phyloP scores from a whole-genome alignment of 2,329 filamentous ascomycete genomes.

The Pseudopyricularia javanii region DNA sequence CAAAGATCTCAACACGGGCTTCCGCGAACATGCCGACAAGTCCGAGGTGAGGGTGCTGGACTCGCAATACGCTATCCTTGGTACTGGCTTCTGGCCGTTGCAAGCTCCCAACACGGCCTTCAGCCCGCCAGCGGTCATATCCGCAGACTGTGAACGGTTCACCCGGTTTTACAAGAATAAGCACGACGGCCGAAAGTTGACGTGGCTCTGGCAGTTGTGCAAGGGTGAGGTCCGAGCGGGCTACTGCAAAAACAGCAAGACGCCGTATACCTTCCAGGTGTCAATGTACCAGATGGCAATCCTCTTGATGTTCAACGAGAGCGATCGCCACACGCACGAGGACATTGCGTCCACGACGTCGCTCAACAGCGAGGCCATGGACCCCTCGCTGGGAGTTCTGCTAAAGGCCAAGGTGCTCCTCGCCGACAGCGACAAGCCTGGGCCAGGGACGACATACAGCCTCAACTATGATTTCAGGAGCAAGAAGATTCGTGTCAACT shows the following conservation, averaged over 20 bases:
- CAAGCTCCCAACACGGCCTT: slow-evolving; percentile 80
- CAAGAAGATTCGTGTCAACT: slow-evolving; percentile 95
- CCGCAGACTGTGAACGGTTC: slow-evolving; percentile 81
- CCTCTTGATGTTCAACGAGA: slow-evolving; percentile 86
- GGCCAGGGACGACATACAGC: slow-evolving; percentile 64
- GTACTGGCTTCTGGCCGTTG: slow-evolving; percentile 95
- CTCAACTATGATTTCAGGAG: slow-evolving; percentile 95
- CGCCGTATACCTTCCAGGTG: slow-evolving; percentile 92
- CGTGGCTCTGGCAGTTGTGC: slow-evolving; percentile 96
- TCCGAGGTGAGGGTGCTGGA: slow-evolving; percentile 64
- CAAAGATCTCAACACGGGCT: slow-evolving; percentile 86
- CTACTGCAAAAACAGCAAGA: slow-evolving; percentile 81
- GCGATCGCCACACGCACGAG: slow-evolving; percentile 72
- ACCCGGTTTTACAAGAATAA: slow-evolving; percentile 88
- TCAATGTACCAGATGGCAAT: slow-evolving; percentile 98
- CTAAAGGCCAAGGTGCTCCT: slow-evolving; percentile 82
- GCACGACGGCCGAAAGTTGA: slow-evolving; percentile 90
- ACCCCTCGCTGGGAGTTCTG: slow-evolving; percentile 75
- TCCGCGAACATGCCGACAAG: slow-evolving; percentile 63
- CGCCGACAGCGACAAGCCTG: slow-evolving; percentile 50
- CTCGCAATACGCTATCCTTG: slow-evolving; percentile 82
- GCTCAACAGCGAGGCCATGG: slow-evolving; percentile 69
- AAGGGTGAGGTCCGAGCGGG: slow-evolving; percentile 94
- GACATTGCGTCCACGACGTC: slow-evolving; percentile 76
- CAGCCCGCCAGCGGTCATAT: slow-evolving; percentile 72